Conservation (phyloP, 352 stramenopile genomes). For the Phytopythium vexans region DNA sequence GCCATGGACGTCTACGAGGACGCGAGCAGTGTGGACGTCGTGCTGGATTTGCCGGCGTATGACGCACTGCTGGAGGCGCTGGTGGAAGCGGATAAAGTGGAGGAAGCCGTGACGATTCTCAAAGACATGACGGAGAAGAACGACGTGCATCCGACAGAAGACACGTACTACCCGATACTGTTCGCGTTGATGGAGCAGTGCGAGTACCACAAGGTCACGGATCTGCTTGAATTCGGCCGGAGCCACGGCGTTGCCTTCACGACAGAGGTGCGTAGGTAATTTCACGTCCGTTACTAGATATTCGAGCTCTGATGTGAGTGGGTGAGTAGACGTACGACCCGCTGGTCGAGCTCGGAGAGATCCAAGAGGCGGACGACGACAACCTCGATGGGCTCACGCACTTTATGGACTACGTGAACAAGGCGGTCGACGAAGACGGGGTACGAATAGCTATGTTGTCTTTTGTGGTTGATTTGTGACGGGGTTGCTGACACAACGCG, state of each 20-base stretch:
- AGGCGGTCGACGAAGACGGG: conserved; percentile 42
- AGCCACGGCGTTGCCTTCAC: conserved; percentile 50
- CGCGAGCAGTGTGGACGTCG: conserved; percentile 33
- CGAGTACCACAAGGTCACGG: conserved; percentile 44
- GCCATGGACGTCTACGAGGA: conserved; percentile 50
- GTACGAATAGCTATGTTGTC: conserved; percentile 19
- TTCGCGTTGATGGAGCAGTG: conserved; percentile 39
- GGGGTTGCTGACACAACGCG: neutral
- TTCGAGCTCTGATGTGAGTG: conserved; percentile 3
- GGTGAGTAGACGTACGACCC: conserved; percentile 55
- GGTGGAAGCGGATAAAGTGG: conserved; percentile 31
- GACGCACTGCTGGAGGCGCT: conserved; percentile 40
- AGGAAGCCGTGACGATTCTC: conserved; percentile 42
- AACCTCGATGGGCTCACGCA: conserved; percentile 40
- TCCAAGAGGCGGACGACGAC: conserved; percentile 40
- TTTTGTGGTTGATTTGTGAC: neutral
- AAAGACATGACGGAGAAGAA: conserved; percentile 30
- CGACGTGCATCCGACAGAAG: conserved; percentile 47
- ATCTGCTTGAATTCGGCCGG: conserved; percentile 51
- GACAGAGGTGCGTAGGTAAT: conserved; percentile 27
- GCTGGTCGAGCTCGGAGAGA: conserved; percentile 48
- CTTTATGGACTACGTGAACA: conserved; percentile 66
- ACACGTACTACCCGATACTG: conserved; percentile 51
- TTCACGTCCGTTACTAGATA: neutral
- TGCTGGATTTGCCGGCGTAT: conserved; percentile 61